Base-by-base conservation (phyloP, 2,329 filamentous ascomycete species). In the Trichoderma sp. region DNA sequence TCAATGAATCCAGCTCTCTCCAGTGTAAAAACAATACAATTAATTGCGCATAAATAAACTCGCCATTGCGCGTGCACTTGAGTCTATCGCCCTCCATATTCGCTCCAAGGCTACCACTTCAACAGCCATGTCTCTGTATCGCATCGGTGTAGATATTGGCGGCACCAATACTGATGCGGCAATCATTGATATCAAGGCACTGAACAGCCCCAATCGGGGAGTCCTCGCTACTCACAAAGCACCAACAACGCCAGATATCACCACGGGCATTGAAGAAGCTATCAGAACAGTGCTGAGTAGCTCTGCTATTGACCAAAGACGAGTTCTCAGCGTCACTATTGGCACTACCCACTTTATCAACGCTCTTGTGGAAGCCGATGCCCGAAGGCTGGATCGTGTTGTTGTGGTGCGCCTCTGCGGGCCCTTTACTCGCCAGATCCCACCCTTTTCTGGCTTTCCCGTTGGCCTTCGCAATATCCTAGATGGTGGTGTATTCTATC, bases 311-410 rank as follows among this genome's bases (percentile, higher is more conserved):
- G 82, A 85, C 33, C 81, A 84, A 59, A 77, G 77, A 24, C 81
- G 83, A 14, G 84, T 89, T 5, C 79, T 85, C 56, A 87, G 85
- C 50, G 86, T 89, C 12, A 87, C 86, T 3, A 87, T 89, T 76
- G 88, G 88, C 29, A 88, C 86, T 2, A 87, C 85, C 0, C 86
- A 88, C 78, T 88, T 88, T 75, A 85, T 88, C 78, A 88, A 88
- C 78, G 86, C 87, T 0, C 82, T 88, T 7, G 83, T 88, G 11
- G 85, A 88, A 76, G 84, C 84, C 33, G 86, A 88, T 80, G 82
- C 83, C 1, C 78, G 83, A 27, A 80, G 85, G 6, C 81, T 88
- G 24, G 83, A 83, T 53, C 84, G 83, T 9, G 87, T 88, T 2
- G 87, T 86, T 3, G 86, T 88, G 1, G 78, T 88, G 8, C 81